Base-by-base conservation (phyloP, 805 yeast genomes). In the Clavispora asparagi region DNA sequence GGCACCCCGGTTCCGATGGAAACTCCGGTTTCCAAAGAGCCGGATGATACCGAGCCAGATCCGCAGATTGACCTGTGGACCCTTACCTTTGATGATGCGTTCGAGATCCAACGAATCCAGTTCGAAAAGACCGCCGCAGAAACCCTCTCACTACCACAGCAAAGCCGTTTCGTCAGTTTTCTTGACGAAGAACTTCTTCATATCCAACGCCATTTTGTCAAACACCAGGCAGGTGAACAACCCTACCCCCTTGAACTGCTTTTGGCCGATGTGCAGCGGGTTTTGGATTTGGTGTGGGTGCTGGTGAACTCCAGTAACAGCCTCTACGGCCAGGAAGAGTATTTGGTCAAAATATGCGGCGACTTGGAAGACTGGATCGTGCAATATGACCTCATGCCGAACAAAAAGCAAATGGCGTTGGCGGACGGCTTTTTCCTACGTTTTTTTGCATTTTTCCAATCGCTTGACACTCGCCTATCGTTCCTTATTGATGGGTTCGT, bases 331-430 rank as follows among this genome's bases (percentile, higher is more conserved):
- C 91, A 84, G 59, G 69, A 76, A 0, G 80, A 81, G 43, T 85
- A 83, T 53, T 62, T 85, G 14, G 66, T 87, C 23, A 73, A 74
- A 36, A 71, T 86, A 2, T 77, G 87, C 41, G 88, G 85, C 42
- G 90, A 85, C 50, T 57, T 84, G 27, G 73, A 81, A 41, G 91
- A 84, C 51, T 85, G 77, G 53, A 52, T 82, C 8, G 73, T 68
- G 12, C 60, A 63, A 48, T 70, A 70, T 19, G 43, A 52, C 2
- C 42, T 61, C 16, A 60, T 60, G 25, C 14, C 49, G 40, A 42
- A 37, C 19, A 39, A 25, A 13, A 35, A 27, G 23, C 25, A 19
- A 12, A 35, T 41, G 31, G 23, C 29, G 5, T 36, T 41, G 4
- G 48, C 50, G 40, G 44, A 49, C 13, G 47, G 51, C 31, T 47